Conservation (phyloP, 441 rosid genomes). For the Dalechampia spathulata region DNA sequence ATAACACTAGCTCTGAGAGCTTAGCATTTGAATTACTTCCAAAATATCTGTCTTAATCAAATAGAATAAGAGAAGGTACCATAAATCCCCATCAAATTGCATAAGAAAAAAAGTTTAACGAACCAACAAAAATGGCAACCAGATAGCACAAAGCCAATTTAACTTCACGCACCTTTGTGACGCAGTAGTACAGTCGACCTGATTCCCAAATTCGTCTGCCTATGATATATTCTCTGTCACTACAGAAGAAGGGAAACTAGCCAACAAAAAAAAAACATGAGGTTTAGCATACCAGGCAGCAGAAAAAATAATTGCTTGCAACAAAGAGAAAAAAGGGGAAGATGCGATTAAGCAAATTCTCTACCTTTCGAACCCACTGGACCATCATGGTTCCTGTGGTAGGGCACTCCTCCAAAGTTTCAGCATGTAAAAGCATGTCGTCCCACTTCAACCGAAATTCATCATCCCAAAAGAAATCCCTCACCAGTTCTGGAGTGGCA, state of each 20-base stretch:
- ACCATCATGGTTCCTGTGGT: slow-evolving; percentile 74
- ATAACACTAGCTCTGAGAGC: no score
- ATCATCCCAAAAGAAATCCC: slow-evolving; percentile 97
- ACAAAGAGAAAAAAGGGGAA: not conserved
- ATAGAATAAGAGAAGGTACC: no score
- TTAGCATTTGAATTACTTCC: no score
- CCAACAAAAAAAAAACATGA: slow-evolving; percentile 1
- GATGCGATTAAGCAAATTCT: not conserved
- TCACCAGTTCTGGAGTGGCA: slow-evolving; percentile 76
- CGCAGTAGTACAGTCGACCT: slow-evolving; percentile 62
- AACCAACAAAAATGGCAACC: not conserved
- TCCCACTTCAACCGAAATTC: slow-evolving; percentile 76
- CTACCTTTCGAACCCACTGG: slow-evolving; percentile 89
- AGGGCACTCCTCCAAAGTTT: slow-evolving; percentile 59
- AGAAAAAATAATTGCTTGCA: slow-evolving; percentile 1
- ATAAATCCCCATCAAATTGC: not conserved
- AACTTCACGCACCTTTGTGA: slow-evolving; percentile 61
- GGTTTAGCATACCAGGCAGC: slow-evolving; percentile 6
- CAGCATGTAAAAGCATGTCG: slow-evolving; percentile 63
- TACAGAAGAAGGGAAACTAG: slow-evolving; percentile 97
- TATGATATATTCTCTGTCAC: slow-evolving; percentile 82
- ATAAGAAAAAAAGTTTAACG: not conserved
- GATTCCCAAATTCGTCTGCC: slow-evolving; percentile 96
- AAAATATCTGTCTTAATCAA: no score
- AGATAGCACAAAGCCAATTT: not conserved